phyloP scores from a whole-genome alignment of 2,329 filamentous ascomycete species.

The Ploettnerulaceae sp. region DNA sequence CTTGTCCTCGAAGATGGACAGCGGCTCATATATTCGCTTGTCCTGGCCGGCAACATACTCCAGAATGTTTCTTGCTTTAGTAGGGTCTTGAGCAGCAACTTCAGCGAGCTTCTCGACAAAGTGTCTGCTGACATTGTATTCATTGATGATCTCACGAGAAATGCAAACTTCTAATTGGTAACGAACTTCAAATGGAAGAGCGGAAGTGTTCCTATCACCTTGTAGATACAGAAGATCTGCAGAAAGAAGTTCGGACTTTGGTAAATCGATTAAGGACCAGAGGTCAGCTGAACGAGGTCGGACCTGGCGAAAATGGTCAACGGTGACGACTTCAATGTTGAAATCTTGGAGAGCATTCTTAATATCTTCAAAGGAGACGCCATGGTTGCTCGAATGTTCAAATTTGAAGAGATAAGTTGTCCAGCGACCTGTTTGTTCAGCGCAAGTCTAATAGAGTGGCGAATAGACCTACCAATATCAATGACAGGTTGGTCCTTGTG shows the following conservation, averaged over 20 bases:
- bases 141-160: slow-evolving; percentile 71
- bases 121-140: slow-evolving; percentile 62
- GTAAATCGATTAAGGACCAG: slow-evolving; percentile 40
- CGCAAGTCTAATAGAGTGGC: not conserved
- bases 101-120: slow-evolving; percentile 61
- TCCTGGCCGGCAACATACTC: slow-evolving; percentile 68
- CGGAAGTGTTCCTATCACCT: slow-evolving; percentile 32
- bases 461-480: slow-evolving; percentile 44
- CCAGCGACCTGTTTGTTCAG: slow-evolving; percentile 49
- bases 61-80: slow-evolving; percentile 60
- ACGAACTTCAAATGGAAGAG: slow-evolving; percentile 64
- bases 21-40: slow-evolving; percentile 60
- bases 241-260: slow-evolving; percentile 13
- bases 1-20: slow-evolving; percentile 61
- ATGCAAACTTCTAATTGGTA: slow-evolving; percentile 94
- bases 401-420: slow-evolving; percentile 53
- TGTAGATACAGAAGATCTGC: slow-evolving; percentile 21
- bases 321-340: slow-evolving; percentile 55
- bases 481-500: slow-evolving; percentile 47
- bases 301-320: slow-evolving; percentile 40
- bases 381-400: slow-evolving; percentile 29
- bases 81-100: slow-evolving; percentile 40
- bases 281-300: slow-evolving; percentile 35
- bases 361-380: slow-evolving; percentile 18
- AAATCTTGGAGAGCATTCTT: slow-evolving; percentile 55